Percentiles rank a stretch among this genome's conserved stretches.
Evolutionary conservation across 306 rosid genomes (phyloP).

Genomic region (Cucumis melo): DNA sequence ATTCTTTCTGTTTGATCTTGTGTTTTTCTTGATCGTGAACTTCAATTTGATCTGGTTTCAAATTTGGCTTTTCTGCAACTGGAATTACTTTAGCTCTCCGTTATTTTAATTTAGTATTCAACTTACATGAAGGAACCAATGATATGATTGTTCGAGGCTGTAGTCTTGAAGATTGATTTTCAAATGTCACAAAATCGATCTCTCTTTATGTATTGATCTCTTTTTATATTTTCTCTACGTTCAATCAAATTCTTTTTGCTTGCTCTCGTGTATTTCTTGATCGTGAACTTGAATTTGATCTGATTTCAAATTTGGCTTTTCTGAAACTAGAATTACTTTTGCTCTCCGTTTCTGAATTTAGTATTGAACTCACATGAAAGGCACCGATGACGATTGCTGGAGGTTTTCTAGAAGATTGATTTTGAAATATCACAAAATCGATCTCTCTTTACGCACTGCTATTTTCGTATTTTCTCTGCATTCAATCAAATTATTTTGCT

Average conservation of each 20-base stretch:
- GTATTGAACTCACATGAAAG: neutral
- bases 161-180: neutral
- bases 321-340: neutral
- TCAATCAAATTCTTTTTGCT: neutral
- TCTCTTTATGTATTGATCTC: too few relatives aligned
- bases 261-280: neutral
- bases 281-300: neutral
- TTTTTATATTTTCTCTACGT: too few relatives aligned
- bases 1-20: neutral
- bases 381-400: too few relatives aligned
- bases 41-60: neutral
- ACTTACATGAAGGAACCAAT: neutral
- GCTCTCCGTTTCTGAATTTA: neutral
- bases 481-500: neutral
- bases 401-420: too few relatives aligned
- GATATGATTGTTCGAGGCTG: neutral
- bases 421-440: too few relatives aligned
- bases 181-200: neutral
- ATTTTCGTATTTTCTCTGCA: too few relatives aligned
- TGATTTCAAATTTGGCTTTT: neutral
- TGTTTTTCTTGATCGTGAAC: neutral
- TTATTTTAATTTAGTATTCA: neutral
- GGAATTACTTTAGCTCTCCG: neutral
- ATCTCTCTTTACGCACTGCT: too few relatives aligned
- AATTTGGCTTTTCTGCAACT: neutral